phyloP scores from a whole-genome alignment of 768 basidiomycete genomes.

The Lyophyllum semitale region DNA sequence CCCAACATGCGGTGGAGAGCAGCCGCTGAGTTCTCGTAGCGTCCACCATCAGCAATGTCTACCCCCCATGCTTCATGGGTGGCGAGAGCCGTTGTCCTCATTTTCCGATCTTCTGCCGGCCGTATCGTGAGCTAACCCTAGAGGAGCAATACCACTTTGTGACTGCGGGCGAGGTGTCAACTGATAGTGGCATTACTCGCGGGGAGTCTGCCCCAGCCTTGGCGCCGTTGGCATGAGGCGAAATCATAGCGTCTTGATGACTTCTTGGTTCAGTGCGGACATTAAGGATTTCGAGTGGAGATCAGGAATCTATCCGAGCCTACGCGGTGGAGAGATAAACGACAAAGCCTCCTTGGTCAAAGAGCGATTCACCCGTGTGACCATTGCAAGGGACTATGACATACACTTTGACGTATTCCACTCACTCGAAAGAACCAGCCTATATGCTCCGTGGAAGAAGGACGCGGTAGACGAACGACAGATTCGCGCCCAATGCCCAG shows the following conservation, averaged over 20 bases:
- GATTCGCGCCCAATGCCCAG: conserved; percentile 8
- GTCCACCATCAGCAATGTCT: background rate
- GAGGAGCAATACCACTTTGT: conserved; percentile 6
- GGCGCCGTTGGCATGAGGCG: conserved; percentile 3
- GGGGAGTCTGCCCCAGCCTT: conserved; percentile 2
- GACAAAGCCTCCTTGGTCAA: too few species aligned
- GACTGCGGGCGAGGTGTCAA: conserved; percentile 6
- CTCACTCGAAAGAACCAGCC: background rate
- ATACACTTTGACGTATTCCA: background rate
- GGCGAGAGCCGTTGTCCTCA: background rate
- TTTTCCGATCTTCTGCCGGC: conserved; percentile 12
- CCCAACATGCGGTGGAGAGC: background rate
- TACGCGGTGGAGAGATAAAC: background rate
- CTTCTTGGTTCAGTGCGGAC: background rate
- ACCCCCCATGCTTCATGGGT: background rate
- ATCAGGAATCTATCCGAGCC: too few species aligned
- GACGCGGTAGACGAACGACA: background rate
- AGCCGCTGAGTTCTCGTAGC: conserved; percentile 1
- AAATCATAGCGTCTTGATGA: conserved; percentile 1
- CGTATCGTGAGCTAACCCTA: conserved; percentile 9
- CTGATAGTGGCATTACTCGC: conserved; percentile 3
- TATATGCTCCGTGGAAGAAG: conserved; percentile 1
- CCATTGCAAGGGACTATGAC: too few species aligned
- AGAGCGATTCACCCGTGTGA: too few species aligned
- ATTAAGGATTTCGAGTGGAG: background rate